Conservation (phyloP, 352 stramenopile species). For the Phytopythium delawarense region DNA sequence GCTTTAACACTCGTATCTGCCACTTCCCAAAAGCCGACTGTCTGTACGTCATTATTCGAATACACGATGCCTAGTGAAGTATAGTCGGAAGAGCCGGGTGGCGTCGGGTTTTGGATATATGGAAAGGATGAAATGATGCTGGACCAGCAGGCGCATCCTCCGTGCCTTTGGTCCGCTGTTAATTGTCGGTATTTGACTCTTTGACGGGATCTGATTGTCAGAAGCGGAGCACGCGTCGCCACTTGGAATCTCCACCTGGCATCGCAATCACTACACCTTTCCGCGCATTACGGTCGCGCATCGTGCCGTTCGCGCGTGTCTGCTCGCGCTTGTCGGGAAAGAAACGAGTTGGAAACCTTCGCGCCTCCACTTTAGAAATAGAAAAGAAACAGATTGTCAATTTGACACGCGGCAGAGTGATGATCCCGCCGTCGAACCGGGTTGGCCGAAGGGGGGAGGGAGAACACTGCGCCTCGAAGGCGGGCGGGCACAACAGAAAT, state of each 20-base stretch:
- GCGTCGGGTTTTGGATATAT: background rate
- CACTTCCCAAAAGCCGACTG: background rate
- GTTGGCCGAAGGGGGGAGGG: background rate
- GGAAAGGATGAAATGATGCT: constrained; percentile 1
- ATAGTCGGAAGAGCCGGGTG: background rate
- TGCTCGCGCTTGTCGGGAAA: background rate
- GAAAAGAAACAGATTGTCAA: constrained; percentile 7
- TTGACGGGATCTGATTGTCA: background rate
- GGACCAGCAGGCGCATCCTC: background rate
- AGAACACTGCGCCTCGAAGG: background rate
- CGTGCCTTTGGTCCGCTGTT: background rate
- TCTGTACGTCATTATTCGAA: background rate
- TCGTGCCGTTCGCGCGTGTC: constrained; percentile 1
- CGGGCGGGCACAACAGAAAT: constrained; percentile 5
- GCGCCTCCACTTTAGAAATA: background rate
- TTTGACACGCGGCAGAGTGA: constrained; percentile 5
- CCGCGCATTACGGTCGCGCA: background rate
- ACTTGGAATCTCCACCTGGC: background rate
- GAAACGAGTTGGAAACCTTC: background rate
- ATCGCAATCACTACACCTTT: background rate
- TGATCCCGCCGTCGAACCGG: constrained; percentile 1
- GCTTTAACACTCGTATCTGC: background rate
- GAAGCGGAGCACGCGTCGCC: background rate
- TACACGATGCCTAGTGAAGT: background rate
- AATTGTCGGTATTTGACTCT: background rate